Conservation (phyloP, 192 early-diverging fungal species). For the Chytriomyces sp. region DNA sequence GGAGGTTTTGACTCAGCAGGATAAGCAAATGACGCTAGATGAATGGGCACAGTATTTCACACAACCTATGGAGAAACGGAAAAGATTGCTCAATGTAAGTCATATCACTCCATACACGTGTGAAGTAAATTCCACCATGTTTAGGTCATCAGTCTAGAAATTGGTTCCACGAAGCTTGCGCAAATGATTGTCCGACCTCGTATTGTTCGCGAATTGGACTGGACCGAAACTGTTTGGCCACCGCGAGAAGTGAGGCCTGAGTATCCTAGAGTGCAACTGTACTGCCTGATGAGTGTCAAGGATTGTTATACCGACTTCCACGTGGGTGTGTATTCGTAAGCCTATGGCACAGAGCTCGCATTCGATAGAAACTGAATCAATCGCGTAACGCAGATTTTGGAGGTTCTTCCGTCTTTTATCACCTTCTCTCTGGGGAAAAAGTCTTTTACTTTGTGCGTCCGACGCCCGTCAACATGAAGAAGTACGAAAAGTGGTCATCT, state of each 20-base stretch:
- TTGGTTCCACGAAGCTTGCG: conserved; percentile 73
- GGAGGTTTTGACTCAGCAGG: conserved; percentile 89
- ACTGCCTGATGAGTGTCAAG: conserved; percentile 92
- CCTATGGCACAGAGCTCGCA: too few species aligned
- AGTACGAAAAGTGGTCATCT: conserved; percentile 86
- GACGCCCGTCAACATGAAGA: conserved; percentile 78
- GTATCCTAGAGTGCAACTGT: conserved; percentile 86
- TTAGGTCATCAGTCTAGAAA: conserved; percentile 80
- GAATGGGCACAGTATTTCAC: conserved; percentile 83
- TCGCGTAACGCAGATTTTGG: conserved; percentile 76
- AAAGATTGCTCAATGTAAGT: conserved; percentile 74
- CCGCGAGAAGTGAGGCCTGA: conserved; percentile 46
- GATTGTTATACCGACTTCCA: conserved; percentile 85
- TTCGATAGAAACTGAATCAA: too few species aligned
- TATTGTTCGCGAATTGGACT: conserved; percentile 85
- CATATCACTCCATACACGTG: not conserved
- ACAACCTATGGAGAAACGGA: conserved; percentile 53
- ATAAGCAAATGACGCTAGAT: conserved; percentile 75
- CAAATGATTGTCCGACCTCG: conserved; percentile 69
- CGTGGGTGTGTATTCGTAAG: conserved; percentile 7
- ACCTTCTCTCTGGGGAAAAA: conserved; percentile 83
- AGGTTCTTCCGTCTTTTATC: conserved; percentile 87
- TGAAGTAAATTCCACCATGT: not conserved
- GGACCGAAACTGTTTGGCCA: conserved; percentile 89
- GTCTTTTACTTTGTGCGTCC: conserved; percentile 89